These are phyloP conservation scores for Xanthoconium separans DNA, from an alignment of 1,284 basidiomycete genomes.

Conservation along the genomic window DNA sequence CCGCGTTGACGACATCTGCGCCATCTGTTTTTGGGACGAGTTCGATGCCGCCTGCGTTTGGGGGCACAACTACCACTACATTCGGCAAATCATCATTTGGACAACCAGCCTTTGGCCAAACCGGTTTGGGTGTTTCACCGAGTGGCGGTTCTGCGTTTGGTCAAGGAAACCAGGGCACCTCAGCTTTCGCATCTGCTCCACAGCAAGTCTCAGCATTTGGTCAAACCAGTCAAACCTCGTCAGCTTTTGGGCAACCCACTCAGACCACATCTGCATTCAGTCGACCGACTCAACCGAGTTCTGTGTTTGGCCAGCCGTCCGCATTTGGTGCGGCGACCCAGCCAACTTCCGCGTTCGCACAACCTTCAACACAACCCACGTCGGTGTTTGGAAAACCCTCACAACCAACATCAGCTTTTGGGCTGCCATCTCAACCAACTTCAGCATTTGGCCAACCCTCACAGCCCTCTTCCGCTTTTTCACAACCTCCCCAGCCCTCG, in stretches of 20 bases:
- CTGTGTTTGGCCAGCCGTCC: conserved; percentile 45
- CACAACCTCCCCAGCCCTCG: conserved; percentile 24
- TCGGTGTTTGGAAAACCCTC: conserved; percentile 36
- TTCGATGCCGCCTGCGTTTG: conserved; percentile 33
- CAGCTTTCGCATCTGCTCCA: conserved; percentile 40
- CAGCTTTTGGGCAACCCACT: conserved; percentile 28
- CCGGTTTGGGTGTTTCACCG: conserved; percentile 32
- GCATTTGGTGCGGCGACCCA: conserved; percentile 39
- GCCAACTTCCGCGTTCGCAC: conserved; percentile 38
- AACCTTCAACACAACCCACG: conserved; percentile 26
- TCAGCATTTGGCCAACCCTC: conserved; percentile 32
- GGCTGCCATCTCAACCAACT: conserved; percentile 24
- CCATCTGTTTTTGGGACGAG: conserved; percentile 18
- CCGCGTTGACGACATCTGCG: conserved; percentile 29
- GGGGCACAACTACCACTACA: conserved; percentile 27
- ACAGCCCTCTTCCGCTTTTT: conserved; percentile 40
- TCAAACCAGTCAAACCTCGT: conserved; percentile 24
- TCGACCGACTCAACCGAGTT: conserved; percentile 26
- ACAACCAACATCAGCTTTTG: conserved; percentile 34
- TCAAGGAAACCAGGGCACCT: conserved; percentile 32
- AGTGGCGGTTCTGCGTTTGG: conserved; percentile 34
- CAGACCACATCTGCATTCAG: conserved; percentile 43
- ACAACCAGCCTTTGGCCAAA: conserved; percentile 35
- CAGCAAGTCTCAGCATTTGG: conserved; percentile 39
- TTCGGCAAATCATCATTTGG: conserved; percentile 41